Evolutionary conservation across 169 alveolate genomes (phyloP), one percentile per base, ranked within the genome.

Genomic region (Plasmodium vivax): DNA sequence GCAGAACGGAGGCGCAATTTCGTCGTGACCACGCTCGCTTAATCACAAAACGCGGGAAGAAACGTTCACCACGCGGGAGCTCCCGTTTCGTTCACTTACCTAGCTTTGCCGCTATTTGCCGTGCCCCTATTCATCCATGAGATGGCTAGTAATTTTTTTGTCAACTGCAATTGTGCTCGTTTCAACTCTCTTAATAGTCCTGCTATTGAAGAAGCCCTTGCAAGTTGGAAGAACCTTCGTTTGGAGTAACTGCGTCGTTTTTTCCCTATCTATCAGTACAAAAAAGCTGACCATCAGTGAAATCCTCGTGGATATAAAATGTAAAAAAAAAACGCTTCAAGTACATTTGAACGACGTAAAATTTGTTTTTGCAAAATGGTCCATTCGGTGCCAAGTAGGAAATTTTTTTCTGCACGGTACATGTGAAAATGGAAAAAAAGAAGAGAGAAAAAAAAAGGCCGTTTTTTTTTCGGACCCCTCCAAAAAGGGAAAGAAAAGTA

Each of bases 301-400:
- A 56, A 82, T 56, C 23, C 1, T 82, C 23, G 27, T 84, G 45
- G 32, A 84, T 84, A 43, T 43, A 71, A 32, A 54, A 72, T 38
- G 30, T 72, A 72, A 54, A 84, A 84, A 27, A 34, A 84, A 38
- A 14, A 36, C 38, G 51, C 43, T 68, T 27, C 72, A 16, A 36
- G 73, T 54, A 72, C 62, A 84, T 54, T 72, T 71, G 34, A 54
- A 84, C 32, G 83, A 84, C 47, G 68, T 38, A 73, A 84, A 72
- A 71, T 32, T 71, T 16, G 36, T 27, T 30, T 23, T 72, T 84
- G 19, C 84, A 84, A 84, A 83, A n/a, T 58, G 71, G 79, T 83
- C n/a, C 56, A 43, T 43, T 62, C 71, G 73, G 73, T 58, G 47
- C 30, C 45, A 62, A 58, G 73, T 58, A 2, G 27, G 23, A 10